Evolutionary conservation across 371 early-diverging fungal species (phyloP).

Genomic region (Apophysomyces sp.): DNA sequence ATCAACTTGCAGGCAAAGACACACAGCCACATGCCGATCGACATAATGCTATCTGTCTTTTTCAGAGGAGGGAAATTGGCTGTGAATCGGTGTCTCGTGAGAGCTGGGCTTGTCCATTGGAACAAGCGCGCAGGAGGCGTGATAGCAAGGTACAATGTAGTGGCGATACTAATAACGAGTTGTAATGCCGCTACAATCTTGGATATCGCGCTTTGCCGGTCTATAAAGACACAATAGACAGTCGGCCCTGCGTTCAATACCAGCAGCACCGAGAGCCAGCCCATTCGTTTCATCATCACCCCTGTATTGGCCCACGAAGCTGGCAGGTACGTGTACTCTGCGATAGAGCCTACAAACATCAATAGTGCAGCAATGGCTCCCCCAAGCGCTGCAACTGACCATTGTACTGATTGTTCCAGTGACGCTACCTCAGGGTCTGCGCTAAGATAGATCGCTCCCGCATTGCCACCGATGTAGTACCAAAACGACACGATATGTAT

Average conservation of each 20-base stretch:
- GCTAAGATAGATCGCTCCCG: constrained; percentile 56
- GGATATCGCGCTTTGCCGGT: constrained; percentile 38
- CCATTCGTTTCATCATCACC: constrained; percentile 61
- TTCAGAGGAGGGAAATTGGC: constrained; percentile 77
- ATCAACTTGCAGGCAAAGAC: constrained; percentile 78
- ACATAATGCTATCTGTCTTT: constrained; percentile 65
- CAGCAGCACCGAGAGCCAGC: constrained; percentile 57
- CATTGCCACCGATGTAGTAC: constrained; percentile 75
- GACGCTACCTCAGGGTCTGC: constrained; percentile 20
- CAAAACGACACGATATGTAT: constrained; percentile 79
- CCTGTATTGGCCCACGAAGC: constrained; percentile 54
- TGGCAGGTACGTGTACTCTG: constrained; percentile 73
- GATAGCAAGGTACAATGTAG: constrained; percentile 64
- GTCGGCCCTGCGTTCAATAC: constrained; percentile 68
- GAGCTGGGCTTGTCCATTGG: constrained; percentile 26
- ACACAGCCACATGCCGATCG: constrained; percentile 72
- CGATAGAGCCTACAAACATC: constrained; percentile 62
- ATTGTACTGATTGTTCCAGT: constrained; percentile 44
- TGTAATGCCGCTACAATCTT: constrained; percentile 62
- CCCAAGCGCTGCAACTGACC: constrained; percentile 68
- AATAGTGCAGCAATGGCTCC: constrained; percentile 69
- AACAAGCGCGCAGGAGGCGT: constrained; percentile 49
- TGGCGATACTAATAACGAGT: constrained; percentile 61
- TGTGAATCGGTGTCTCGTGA: constrained; percentile 60
- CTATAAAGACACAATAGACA: constrained; percentile 52